Evolutionary conservation across 169 alveolate species (phyloP).

Genomic region (Cryptosporidium ryanae): DNA sequence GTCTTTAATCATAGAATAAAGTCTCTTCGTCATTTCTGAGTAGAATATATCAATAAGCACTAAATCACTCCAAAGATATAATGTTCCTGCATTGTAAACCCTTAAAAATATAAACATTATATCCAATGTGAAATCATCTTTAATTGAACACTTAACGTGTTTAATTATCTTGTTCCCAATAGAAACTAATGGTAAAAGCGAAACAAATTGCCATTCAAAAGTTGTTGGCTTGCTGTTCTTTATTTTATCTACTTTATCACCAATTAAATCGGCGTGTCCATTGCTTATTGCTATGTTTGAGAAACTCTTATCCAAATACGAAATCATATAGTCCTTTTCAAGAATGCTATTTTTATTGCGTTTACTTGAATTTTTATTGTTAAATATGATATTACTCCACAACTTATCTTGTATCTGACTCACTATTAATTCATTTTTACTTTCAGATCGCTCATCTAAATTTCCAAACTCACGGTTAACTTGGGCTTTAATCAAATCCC

Average conservation of each 20-base stretch:
- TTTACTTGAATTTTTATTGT: neutral
- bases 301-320: neutral
- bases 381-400: constrained; percentile 15
- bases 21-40: constrained; percentile 14
- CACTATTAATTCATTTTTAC: neutral
- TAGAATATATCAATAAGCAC: neutral
- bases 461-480: neutral
- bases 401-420: constrained; percentile 15
- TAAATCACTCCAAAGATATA: constrained; percentile 23
- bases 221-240: constrained; percentile 4
- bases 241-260: constrained; percentile 6
- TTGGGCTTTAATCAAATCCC: constrained; percentile 3
- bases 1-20: constrained; percentile 4
- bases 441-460: neutral
- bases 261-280: neutral
- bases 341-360: neutral
- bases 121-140: neutral
- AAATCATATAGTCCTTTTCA: neutral
- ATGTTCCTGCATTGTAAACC: neutral
- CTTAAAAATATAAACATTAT: constrained; percentile 10
- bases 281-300: constrained; percentile 19
- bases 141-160: neutral
- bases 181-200: constrained; percentile 22
- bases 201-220: constrained; percentile 15
- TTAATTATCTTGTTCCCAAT: neutral